phyloP scores from a whole-genome alignment of 208 protist genomes.

The Polymyxa betae region DNA sequence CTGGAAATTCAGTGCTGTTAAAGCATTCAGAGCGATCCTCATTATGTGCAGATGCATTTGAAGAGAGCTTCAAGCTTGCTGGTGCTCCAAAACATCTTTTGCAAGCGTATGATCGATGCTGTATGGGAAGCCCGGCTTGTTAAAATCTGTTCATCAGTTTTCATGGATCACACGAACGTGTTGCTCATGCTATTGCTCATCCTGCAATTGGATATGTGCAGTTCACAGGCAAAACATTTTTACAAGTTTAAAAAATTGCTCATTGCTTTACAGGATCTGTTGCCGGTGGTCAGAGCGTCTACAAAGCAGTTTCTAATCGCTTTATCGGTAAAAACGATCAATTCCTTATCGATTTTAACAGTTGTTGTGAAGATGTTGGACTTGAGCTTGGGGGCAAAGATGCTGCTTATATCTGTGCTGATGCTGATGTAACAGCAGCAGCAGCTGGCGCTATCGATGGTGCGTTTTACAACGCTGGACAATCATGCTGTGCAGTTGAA shows the following conservation, averaged over 20 bases:
- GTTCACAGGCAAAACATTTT: neutral
- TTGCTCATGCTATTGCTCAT: conserved; percentile 29
- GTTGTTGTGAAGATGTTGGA: neutral
- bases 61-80: neutral
- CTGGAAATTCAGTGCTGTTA: conserved; percentile 55
- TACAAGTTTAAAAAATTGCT: neutral
- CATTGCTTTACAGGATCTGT: neutral
- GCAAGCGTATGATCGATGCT: neutral
- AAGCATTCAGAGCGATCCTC: conserved; percentile 47
- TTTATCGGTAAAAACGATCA: conserved; percentile 18
- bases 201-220: conserved; percentile 34
- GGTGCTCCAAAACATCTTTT: conserved; percentile 6
- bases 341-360: neutral
- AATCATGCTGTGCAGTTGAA: conserved; percentile 62
- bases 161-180: conserved; percentile 38
- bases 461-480: conserved; percentile 58
- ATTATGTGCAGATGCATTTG: conserved; percentile 54
- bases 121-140: neutral
- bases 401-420: conserved; percentile 55
- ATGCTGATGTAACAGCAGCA: conserved; percentile 56
- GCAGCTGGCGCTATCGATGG: conserved; percentile 29
- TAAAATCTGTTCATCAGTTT: conserved; percentile 1
- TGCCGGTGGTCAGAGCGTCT: neutral
- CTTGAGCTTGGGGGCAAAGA: conserved; percentile 65
- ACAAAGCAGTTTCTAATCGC: conserved; percentile 17